Conservation (phyloP, 208 protist genomes). For the Jaenimonas drosophilae region DNA sequence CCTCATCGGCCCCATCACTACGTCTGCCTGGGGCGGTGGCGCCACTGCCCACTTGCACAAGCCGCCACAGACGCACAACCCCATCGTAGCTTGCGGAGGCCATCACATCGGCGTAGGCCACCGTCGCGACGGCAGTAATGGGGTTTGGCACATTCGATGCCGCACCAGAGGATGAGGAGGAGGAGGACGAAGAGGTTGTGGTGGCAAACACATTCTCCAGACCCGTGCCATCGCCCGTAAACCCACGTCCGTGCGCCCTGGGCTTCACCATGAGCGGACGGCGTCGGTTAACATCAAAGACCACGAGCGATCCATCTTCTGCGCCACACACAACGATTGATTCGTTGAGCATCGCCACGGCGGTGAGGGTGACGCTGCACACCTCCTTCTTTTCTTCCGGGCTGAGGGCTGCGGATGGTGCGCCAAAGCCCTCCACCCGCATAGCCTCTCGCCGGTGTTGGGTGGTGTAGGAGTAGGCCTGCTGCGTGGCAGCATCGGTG, state of each 20-base stretch:
- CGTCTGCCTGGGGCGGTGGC: conserved; percentile 7
- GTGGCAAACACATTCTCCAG: conserved; percentile 51
- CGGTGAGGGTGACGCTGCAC: conserved; percentile 40
- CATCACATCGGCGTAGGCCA: conserved; percentile 75
- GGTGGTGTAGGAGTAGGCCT: conserved; percentile 36
- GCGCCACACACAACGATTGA: conserved; percentile 50
- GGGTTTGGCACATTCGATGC: conserved; percentile 38
- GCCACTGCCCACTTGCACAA: conserved; percentile 12
- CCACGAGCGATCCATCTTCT: conserved; percentile 63
- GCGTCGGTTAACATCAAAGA: conserved; percentile 77
- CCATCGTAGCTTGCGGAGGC: conserved; percentile 85
- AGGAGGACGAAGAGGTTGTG: neutral
- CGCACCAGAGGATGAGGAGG: neutral
- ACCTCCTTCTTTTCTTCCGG: conserved; percentile 4
- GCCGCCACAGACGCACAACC: conserved; percentile 73
- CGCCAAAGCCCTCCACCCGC: conserved; percentile 8
- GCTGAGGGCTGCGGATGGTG: conserved; percentile 2
- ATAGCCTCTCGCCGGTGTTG: neutral
- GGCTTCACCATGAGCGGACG: conserved; percentile 50
- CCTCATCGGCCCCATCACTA: neutral
- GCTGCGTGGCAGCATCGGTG: conserved; percentile 78
- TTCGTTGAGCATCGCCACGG: conserved; percentile 80
- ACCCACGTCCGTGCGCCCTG: conserved; percentile 70
- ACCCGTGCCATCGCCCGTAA: conserved; percentile 75
- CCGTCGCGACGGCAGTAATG: conserved; percentile 74